Base-by-base conservation (phyloP, 2,329 filamentous ascomycete genomes). In the Penicillium sp. region DNA sequence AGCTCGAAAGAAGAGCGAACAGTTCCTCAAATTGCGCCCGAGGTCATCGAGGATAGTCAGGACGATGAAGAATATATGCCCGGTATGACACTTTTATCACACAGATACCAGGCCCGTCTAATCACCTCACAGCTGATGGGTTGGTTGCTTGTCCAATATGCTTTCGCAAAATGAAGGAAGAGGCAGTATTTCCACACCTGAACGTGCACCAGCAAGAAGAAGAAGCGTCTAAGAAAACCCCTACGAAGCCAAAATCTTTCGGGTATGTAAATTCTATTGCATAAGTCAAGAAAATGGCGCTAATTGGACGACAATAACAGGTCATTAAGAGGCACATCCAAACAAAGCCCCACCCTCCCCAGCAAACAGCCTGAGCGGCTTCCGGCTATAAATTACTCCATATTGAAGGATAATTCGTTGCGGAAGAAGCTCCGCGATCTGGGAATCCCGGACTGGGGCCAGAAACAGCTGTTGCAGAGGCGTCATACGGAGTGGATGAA, bases 401-500 rank as follows among this genome's bases (percentile, higher is more conserved):
- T 96, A 70, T 76, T 96, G n/a, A 96, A 88, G 69, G 93, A 97
- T 22, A 77, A 74, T 0, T 83, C 84, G 2, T 78, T 99, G 50
- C 84, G 87, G 46, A 94, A 90, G 69, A 97, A 96, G 74, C 77
- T 99, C 40, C 72, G 79, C 17, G 91, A 96, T 3, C 79, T 94
- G 1, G 91, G 92, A 1, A 86, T 97, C 54, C 87, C 90, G 0
- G 82, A 80, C 10, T 80, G 77, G 57, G 94, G 94, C 0, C 74
- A 81, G 0, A 88, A 88, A 43, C 77, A 81, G 43, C 79, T 92
- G 1, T 78, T 97, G 51, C 88, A 93, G 69, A 84, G 82, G 61
- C 84, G 95, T 17, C 92, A 97, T 67, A 90, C 84, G 25, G 94
- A 99, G 73, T 99, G 92, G 92, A 82, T 94, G 49, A 97, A 94